These are phyloP conservation scores for Hypoxylon sp. DNA, from an alignment of 2,329 filamentous ascomycete genomes.

Conservation along the genomic window DNA sequence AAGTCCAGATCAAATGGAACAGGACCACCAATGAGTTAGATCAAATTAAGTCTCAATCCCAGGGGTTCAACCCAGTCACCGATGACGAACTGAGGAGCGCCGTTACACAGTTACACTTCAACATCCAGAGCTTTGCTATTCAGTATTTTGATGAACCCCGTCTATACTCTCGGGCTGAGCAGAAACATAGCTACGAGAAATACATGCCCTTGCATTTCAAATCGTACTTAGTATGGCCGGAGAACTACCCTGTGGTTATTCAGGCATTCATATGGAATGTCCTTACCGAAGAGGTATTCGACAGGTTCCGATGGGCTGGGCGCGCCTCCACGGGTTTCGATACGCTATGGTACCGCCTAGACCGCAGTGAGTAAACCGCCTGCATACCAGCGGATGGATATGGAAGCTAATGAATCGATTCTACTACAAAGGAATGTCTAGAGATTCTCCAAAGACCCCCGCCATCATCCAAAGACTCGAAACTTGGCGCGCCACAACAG, in stretches of 20 bases:
- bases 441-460: neutral
- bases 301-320: constrained; percentile 7
- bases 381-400: no score
- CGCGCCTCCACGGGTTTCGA: neutral
- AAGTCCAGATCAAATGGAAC: constrained; percentile 7
- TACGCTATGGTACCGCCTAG: neutral
- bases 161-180: neutral
- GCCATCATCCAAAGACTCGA: neutral
- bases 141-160: constrained; percentile 8
- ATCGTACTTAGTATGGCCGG: neutral
- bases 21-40: constrained; percentile 7
- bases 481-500: constrained; percentile 9
- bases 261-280: constrained; percentile 13
- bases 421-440: neutral
- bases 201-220: neutral
- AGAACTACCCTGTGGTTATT: neutral
- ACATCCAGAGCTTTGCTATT: constrained; percentile 6
- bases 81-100: constrained; percentile 1
- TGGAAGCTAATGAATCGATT: neutral
- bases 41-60: neutral
- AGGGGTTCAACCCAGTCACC: neutral
- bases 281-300: neutral
- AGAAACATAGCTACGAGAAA: neutral
- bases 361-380: neutral
- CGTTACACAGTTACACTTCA: constrained; percentile 1